Conservation (phyloP, 2,329 filamentous ascomycete genomes). For the Aphanocladium album region DNA sequence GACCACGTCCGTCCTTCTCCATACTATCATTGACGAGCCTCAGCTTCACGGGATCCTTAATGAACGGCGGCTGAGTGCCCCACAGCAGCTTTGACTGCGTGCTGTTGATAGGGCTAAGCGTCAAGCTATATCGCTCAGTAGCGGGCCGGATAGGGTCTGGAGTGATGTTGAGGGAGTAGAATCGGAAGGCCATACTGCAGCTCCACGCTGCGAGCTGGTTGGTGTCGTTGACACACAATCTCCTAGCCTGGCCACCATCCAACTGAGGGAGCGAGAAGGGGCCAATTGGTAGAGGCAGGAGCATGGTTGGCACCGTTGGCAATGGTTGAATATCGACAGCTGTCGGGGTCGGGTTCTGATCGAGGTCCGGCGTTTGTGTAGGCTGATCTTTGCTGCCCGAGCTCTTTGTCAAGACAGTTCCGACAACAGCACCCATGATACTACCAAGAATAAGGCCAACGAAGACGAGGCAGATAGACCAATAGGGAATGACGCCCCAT, state of each 20-base stretch:
- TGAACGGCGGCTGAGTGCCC: constrained; percentile 48
- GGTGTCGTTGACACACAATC: constrained; percentile 53
- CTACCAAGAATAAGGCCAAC: constrained; percentile 47
- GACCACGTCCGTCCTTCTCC: constrained; percentile 39
- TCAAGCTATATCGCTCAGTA: constrained; percentile 36
- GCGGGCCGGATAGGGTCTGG: constrained; percentile 21
- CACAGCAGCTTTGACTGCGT: constrained; percentile 41
- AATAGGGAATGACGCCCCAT: constrained; percentile 56
- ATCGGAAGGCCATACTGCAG: constrained; percentile 48
- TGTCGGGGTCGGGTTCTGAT: constrained; percentile 31
- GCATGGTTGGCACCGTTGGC: constrained; percentile 42
- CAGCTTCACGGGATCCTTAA: constrained; percentile 35
- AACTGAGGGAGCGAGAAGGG: constrained; percentile 52
- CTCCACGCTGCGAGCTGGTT: constrained; percentile 57
- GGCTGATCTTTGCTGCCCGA: not conserved
- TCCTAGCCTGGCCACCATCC: constrained; percentile 43
- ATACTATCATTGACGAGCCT: constrained; percentile 48
- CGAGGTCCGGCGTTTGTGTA: constrained; percentile 14
- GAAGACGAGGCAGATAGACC: constrained; percentile 51
- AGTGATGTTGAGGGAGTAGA: constrained; percentile 40
- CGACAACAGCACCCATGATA: constrained; percentile 54
- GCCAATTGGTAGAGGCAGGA: constrained; percentile 51
- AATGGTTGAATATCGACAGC: constrained; percentile 47
- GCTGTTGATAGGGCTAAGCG: constrained; percentile 32
- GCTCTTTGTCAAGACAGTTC: constrained; percentile 33